These are phyloP conservation scores for Geotrichum citri-aurantii DNA, from an alignment of 1,139 yeast genomes.

Conservation along the genomic window DNA sequence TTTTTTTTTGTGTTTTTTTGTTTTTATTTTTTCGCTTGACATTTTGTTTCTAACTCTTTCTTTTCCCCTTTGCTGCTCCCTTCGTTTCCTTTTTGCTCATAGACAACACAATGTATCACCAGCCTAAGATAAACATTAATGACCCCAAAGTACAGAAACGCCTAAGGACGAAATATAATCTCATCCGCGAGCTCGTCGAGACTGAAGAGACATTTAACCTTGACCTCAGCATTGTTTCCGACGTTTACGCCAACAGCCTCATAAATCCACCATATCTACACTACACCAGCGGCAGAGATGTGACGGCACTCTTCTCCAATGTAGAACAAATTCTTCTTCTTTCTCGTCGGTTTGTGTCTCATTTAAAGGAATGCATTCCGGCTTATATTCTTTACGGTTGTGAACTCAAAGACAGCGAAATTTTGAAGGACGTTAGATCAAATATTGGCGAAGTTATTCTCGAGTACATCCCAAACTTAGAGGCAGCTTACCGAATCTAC, in stretches of 20 bases:
- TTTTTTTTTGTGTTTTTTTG: neutral
- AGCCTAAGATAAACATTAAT: neutral
- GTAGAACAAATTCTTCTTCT: slow-evolving; percentile 30
- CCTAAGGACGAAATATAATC: slow-evolving; percentile 25
- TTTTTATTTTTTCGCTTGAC: neutral
- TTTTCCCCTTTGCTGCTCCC: neutral
- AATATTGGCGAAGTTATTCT: slow-evolving; percentile 33
- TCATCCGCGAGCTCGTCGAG: slow-evolving; percentile 34
- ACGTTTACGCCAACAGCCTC: slow-evolving; percentile 29
- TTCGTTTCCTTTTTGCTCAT: neutral
- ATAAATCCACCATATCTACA: slow-evolving; percentile 24
- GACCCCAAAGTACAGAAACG: slow-evolving; percentile 20
- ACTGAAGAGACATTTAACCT: slow-evolving; percentile 36
- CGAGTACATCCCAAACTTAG: slow-evolving; percentile 32
- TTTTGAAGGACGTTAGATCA: slow-evolving; percentile 28
- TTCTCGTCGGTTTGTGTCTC: slow-evolving; percentile 28
- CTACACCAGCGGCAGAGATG: slow-evolving; percentile 29
- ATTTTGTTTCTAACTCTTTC: neutral
- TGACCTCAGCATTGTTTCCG: slow-evolving; percentile 34
- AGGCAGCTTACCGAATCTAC: slow-evolving; percentile 32
- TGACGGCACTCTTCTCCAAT: slow-evolving; percentile 31
- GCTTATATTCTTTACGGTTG: slow-evolving; percentile 22
- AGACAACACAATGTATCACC: slow-evolving; percentile 3
- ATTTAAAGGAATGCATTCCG: slow-evolving; percentile 27
- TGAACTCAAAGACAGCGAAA: slow-evolving; percentile 8